phyloP scores from a whole-genome alignment of 345 rosid genomes.

The Mangifera indica region DNA sequence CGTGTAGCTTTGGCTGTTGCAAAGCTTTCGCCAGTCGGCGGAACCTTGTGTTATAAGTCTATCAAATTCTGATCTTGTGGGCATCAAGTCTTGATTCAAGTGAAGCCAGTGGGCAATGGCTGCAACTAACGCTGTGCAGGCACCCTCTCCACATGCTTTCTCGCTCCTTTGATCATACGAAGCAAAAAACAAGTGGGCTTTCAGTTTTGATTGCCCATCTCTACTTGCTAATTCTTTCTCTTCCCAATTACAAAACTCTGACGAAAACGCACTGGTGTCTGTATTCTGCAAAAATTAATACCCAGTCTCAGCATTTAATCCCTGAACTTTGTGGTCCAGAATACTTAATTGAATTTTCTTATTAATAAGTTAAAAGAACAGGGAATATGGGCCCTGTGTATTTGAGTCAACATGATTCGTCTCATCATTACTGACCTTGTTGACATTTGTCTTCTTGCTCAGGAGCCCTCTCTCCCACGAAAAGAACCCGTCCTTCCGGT shows the following conservation, averaged over 20 bases:
- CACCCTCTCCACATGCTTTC: slow-evolving; percentile 34
- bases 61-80: slow-evolving; percentile 28
- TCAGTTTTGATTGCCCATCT: slow-evolving; percentile 39
- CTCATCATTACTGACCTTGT: not conserved
- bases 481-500: not conserved
- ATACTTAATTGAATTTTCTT: too few relatives aligned
- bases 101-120: slow-evolving; percentile 35
- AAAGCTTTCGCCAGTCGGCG: slow-evolving; percentile 33
- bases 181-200: slow-evolving; percentile 35
- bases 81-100: slow-evolving; percentile 26
- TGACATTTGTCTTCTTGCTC: not conserved
- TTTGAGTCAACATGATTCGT: not conserved
- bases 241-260: slow-evolving; percentile 29
- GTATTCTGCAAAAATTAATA: not conserved
- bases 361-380: too few relatives aligned
- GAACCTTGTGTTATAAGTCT: slow-evolving; percentile 37
- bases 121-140: slow-evolving; percentile 33
- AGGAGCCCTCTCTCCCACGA: slow-evolving; percentile 25
- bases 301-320: not conserved
- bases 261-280: not conserved
- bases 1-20: slow-evolving; percentile 15
- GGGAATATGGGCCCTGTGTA: not conserved
- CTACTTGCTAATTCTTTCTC: slow-evolving; percentile 35
- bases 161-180: slow-evolving; percentile 43
- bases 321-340: too few relatives aligned